Percentiles rank a stretch among this genome's conserved stretches.
Conservation (phyloP, 441 rosid species). For the Omphalea diandra region DNA sequence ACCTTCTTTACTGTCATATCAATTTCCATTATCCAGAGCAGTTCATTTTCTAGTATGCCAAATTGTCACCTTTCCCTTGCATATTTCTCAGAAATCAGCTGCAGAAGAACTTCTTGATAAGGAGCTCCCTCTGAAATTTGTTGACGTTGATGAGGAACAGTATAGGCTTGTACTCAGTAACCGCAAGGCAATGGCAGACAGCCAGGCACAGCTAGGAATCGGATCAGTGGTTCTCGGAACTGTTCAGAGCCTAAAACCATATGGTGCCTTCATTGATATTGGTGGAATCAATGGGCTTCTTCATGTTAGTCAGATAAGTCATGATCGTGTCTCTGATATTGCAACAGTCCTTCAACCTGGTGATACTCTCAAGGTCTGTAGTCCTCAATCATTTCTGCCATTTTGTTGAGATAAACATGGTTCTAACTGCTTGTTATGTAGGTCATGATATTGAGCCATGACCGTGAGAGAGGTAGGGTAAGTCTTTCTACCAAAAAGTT, state of each 20-base stretch:
- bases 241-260: constrained; percentile 96
- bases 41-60: neutral
- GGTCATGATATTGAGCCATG: constrained; percentile 98
- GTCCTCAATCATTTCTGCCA: neutral
- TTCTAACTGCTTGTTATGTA: constrained; percentile 23
- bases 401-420: neutral
- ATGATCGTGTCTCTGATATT: constrained; percentile 88
- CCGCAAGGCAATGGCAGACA: constrained; percentile 98
- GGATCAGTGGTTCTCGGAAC: constrained; percentile 91
- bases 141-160: constrained; percentile 95
- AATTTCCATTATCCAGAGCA: neutral
- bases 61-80: neutral
- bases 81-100: constrained; percentile 54
- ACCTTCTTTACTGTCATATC: neutral
- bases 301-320: constrained; percentile 96
- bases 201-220: constrained; percentile 94
- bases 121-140: constrained; percentile 84
- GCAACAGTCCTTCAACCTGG: constrained; percentile 99
- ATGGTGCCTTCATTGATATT: constrained; percentile 96
- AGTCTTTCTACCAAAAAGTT: constrained; percentile 96
- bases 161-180: constrained; percentile 89
- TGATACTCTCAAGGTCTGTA: constrained; percentile 75
- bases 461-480: constrained; percentile 96
- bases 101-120: constrained; percentile 87
- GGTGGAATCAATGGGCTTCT: constrained; percentile 98